Evolutionary conservation across 2,329 filamentous ascomycete genomes (phyloP).

Genomic region (Ambrosiella beaveri): DNA sequence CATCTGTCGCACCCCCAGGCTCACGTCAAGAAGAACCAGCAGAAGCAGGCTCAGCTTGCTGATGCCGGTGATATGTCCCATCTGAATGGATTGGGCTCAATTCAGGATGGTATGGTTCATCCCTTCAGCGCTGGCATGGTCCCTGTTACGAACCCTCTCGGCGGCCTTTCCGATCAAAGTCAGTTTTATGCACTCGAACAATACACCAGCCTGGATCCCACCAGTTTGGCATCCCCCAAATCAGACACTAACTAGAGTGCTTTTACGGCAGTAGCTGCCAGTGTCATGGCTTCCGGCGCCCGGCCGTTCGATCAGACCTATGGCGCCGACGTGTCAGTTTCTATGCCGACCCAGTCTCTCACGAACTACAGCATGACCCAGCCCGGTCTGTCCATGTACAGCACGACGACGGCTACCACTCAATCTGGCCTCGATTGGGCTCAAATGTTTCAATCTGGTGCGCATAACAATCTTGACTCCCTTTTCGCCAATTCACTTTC

Average conservation of each 20-base stretch:
- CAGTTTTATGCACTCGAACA: slow-evolving; percentile 25
- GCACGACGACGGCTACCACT: slow-evolving; percentile 39
- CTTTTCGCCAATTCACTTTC: slow-evolving; percentile 44
- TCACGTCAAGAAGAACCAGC: slow-evolving; percentile 63
- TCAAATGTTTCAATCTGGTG: slow-evolving; percentile 60
- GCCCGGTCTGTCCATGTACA: slow-evolving; percentile 47
- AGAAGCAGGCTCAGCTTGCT: slow-evolving; percentile 34
- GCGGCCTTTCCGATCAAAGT: slow-evolving; percentile 41
- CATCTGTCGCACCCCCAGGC: slow-evolving; percentile 87
- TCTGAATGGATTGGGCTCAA: slow-evolving; percentile 42
- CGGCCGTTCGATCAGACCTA: slow-evolving; percentile 36
- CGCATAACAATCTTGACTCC: slow-evolving; percentile 31
- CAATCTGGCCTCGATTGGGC: slow-evolving; percentile 56
- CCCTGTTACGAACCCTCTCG: slow-evolving; percentile 39
- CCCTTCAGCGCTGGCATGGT: slow-evolving; percentile 36
- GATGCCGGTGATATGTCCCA: slow-evolving; percentile 39
- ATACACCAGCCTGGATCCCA: slow-evolving; percentile 3
- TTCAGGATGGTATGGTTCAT: slow-evolving; percentile 39
- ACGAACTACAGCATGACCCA: slow-evolving; percentile 47
- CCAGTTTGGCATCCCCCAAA: slow-evolving; percentile 1
- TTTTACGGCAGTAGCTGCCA: slow-evolving; percentile 25
- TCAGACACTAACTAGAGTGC: slow-evolving; percentile 20
- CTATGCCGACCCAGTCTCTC: slow-evolving; percentile 50
- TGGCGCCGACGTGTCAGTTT: slow-evolving; percentile 37
- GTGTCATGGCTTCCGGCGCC: slow-evolving; percentile 27